These are phyloP conservation scores for Solanum hybrid DNA, from an alignment of 305 asterid genomes.

Conservation along the genomic window DNA sequence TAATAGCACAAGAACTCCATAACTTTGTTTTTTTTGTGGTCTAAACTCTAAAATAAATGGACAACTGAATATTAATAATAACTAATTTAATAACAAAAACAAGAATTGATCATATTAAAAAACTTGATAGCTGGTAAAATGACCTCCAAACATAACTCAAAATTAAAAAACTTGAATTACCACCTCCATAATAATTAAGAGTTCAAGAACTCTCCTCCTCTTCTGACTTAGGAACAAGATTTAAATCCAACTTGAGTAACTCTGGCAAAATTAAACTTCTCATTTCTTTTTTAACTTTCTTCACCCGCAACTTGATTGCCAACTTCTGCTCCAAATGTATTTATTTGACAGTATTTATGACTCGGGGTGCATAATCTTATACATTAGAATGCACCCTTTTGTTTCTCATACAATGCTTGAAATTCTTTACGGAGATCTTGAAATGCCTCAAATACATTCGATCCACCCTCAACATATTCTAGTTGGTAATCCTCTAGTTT, in stretches of 20 bases:
- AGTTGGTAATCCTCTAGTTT: not conserved
- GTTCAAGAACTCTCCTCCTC: not conserved
- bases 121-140: not conserved
- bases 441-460: not conserved
- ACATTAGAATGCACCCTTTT: not conserved
- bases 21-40: not conserved
- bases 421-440: not conserved
- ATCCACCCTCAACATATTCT: not conserved
- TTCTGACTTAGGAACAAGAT: not conserved
- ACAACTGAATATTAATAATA: not conserved
- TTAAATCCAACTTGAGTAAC: not conserved
- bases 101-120: too few relatives aligned
- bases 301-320: not conserved
- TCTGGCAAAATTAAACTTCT: not conserved
- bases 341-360: not conserved
- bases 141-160: not conserved
- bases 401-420: not conserved
- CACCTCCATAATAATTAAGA: not conserved
- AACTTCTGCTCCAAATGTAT: not conserved
- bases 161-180: not conserved
- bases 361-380: not conserved
- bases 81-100: not conserved
- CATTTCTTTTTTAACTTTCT: not conserved
- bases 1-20: not conserved
- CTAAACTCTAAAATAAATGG: not conserved